These are phyloP conservation scores for Mycena galopus DNA, from an alignment of 768 basidiomycete genomes.

Conservation along the genomic window DNA sequence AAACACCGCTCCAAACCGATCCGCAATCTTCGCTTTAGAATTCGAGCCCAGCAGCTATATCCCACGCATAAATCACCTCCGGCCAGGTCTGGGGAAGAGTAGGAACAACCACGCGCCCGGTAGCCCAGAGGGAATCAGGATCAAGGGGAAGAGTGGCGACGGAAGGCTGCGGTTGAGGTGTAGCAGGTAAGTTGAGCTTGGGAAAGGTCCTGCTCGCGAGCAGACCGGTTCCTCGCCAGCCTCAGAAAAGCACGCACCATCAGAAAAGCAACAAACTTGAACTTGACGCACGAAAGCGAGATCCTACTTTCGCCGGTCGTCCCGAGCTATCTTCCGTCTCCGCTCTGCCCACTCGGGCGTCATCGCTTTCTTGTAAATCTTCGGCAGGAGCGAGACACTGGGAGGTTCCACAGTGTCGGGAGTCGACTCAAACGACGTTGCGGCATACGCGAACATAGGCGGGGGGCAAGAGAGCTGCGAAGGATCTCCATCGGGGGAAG, in stretches of 20 bases:
- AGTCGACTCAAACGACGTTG: background rate
- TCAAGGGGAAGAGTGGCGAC: too few species aligned
- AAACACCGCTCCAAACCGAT: background rate
- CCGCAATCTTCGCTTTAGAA: too few species aligned
- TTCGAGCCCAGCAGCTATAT: background rate
- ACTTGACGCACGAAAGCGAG: background rate
- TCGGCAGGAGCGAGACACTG: background rate
- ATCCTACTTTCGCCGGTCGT: background rate
- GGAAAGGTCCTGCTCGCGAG: background rate
- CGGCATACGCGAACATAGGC: background rate
- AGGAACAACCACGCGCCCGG: background rate
- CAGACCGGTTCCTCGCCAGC: background rate
- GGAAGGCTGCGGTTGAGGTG: background rate
- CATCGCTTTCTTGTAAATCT: background rate
- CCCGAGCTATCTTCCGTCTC: background rate
- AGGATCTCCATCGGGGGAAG: background rate
- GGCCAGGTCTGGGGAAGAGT: background rate
- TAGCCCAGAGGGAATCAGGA: background rate
- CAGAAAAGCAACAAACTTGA: background rate
- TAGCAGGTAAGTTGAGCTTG: background rate
- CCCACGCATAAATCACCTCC: background rate
- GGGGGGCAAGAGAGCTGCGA: background rate
- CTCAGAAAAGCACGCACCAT: background rate
- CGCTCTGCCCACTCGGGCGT: background rate
- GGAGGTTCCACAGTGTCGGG: background rate